Percentiles rank a stretch among this genome's conserved stretches.
These are phyloP conservation scores for Colletotrichum acutatum DNA, from an alignment of 2,329 filamentous ascomycete species.

Conservation along the genomic window DNA sequence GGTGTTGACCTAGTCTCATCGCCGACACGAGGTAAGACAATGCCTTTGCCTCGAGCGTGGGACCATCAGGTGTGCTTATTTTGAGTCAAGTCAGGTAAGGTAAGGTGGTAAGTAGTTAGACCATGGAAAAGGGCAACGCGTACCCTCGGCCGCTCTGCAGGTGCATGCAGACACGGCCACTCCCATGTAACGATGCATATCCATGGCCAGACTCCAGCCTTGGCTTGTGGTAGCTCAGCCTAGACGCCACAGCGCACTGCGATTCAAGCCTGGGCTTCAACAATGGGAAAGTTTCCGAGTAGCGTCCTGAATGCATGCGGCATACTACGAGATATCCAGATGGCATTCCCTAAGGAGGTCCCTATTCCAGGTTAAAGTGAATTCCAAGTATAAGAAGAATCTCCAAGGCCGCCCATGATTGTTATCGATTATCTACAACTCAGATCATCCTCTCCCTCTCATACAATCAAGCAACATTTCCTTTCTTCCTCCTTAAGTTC, in stretches of 20 bases:
- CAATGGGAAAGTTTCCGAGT: constrained; percentile 19
- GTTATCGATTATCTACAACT: background rate
- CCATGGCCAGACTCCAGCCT: background rate
- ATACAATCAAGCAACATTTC: background rate
- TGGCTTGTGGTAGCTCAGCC: constrained; percentile 13
- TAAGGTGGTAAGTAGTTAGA: background rate
- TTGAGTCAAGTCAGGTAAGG: background rate
- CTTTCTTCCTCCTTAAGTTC: background rate
- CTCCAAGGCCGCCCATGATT: background rate
- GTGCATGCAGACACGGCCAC: constrained; percentile 13
- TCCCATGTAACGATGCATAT: background rate
- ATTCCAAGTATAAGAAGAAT: constrained; percentile 30
- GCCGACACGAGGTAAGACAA: constrained; percentile 16
- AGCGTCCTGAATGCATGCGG: constrained; percentile 12
- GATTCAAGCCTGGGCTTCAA: background rate
- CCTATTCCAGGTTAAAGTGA: too few relatives aligned
- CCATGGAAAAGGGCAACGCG: background rate
- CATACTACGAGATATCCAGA: background rate
- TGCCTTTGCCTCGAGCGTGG: constrained; percentile 1
- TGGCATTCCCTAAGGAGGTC: background rate
- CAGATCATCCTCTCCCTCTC: background rate
- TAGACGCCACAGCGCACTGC: constrained; percentile 8
- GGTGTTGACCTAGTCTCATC: background rate
- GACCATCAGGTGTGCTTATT: background rate
- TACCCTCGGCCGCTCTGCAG: background rate